Conservation (phyloP, 2,329 filamentous ascomycete genomes). For the Fusarium nurragi region DNA sequence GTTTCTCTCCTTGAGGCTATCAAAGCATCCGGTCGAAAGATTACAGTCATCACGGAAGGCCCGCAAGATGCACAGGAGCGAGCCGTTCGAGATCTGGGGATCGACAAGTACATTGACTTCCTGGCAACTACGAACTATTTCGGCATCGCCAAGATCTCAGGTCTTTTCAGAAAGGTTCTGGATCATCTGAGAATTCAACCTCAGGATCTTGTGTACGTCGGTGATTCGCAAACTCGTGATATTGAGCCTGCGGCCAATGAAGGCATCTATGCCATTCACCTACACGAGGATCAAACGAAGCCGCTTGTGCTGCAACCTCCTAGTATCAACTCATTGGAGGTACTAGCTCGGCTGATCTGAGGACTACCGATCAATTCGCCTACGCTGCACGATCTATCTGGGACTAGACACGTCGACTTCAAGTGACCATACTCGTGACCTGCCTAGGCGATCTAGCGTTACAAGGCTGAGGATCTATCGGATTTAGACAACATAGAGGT, state of each 20-base stretch:
- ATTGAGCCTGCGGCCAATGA: conserved; percentile 42
- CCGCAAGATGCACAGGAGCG: conserved; percentile 59
- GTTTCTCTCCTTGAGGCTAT: conserved; percentile 48
- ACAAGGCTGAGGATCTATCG: conserved; percentile 13
- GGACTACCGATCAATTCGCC: background rate
- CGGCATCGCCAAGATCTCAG: conserved; percentile 41
- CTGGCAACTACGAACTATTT: conserved; percentile 48
- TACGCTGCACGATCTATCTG: background rate
- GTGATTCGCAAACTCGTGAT: conserved; percentile 46
- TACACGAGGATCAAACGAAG: conserved; percentile 23
- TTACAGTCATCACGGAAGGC: conserved; percentile 58
- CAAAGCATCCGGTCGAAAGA: conserved; percentile 49
- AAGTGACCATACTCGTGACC: conserved; percentile 1
- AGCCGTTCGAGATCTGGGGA: conserved; percentile 45
- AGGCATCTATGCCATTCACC: conserved; percentile 45
- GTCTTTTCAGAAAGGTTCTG: conserved; percentile 44
- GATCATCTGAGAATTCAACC: conserved; percentile 38
- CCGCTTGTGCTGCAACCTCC: conserved; percentile 11
- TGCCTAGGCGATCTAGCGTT: background rate
- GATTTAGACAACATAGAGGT: background rate
- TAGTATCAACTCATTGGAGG: conserved; percentile 27
- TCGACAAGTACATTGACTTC: conserved; percentile 44
- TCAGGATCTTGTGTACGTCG: conserved; percentile 45
- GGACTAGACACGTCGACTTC: background rate
- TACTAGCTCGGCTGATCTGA: conserved; percentile 11